phyloP scores from a whole-genome alignment of 2,329 filamentous ascomycete species.

The Penicillium oxalicum region DNA sequence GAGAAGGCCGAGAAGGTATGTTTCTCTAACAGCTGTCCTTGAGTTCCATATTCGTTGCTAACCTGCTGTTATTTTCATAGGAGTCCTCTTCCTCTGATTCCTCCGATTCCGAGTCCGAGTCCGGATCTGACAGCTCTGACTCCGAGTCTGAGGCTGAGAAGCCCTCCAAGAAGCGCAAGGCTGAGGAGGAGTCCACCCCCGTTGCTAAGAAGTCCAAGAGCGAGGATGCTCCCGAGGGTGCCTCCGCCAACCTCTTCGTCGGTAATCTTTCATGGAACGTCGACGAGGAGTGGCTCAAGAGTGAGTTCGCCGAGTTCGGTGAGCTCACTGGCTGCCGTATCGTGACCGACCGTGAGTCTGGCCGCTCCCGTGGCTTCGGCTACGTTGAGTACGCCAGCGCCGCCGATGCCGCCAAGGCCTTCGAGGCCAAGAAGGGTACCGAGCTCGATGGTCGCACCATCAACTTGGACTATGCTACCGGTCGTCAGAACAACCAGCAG shows the following conservation, averaged over 20 bases:
- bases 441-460: slow-evolving; percentile 69
- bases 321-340: slow-evolving; percentile 68
- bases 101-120: slow-evolving; percentile 20
- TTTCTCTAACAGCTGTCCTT: slow-evolving; percentile 4
- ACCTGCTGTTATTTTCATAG: slow-evolving; percentile 4
- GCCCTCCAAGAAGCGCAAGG: slow-evolving; percentile 46
- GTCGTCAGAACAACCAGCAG: slow-evolving; percentile 51
- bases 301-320: slow-evolving; percentile 75
- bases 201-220: slow-evolving; percentile 60
- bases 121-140: slow-evolving; percentile 23
- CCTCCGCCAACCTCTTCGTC: slow-evolving; percentile 66
- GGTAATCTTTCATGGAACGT: slow-evolving; percentile 89
- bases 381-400: slow-evolving; percentile 78
- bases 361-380: slow-evolving; percentile 83
- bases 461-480: slow-evolving; percentile 72
- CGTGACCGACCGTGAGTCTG: slow-evolving; percentile 73
- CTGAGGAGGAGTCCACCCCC: slow-evolving; percentile 39
- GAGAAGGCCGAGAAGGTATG: slow-evolving; percentile 28
- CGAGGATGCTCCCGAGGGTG: slow-evolving; percentile 29
- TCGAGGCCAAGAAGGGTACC: slow-evolving; percentile 66
- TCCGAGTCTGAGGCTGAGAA: slow-evolving; percentile 30
- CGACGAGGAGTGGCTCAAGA: slow-evolving; percentile 72
- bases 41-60: too few species aligned
- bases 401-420: slow-evolving; percentile 64
- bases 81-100: slow-evolving; percentile 16